A percentile compares a stretch with the other conserved stretches of the same genome.
Conservation (phyloP, 2,329 filamentous ascomycete genomes). For the Furcasterigmium sp. region DNA sequence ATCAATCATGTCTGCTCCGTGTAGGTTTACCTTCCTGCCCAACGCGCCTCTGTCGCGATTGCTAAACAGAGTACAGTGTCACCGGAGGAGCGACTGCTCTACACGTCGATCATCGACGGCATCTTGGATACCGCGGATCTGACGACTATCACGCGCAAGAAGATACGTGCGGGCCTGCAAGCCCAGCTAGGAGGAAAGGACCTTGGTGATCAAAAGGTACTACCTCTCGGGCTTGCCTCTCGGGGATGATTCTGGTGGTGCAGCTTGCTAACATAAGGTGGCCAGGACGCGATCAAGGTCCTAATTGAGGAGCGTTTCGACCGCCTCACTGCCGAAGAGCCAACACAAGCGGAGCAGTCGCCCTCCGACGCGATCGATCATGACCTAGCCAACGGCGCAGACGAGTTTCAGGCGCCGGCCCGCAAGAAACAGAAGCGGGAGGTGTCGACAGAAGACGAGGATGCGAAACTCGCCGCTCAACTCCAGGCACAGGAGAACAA, state of each 20-base stretch:
- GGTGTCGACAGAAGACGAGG: slow-evolving; percentile 60
- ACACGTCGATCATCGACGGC: slow-evolving; percentile 54
- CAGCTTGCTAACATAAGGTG: background rate
- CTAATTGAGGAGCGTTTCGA: slow-evolving; percentile 74
- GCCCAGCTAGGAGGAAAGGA: slow-evolving; percentile 50
- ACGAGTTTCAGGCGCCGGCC: slow-evolving; percentile 24
- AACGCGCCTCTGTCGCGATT: background rate
- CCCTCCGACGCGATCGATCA: slow-evolving; percentile 14
- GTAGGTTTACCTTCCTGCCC: slow-evolving; percentile 1
- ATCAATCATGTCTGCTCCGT: slow-evolving; percentile 10
- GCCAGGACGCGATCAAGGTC: slow-evolving; percentile 61
- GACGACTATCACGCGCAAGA: slow-evolving; percentile 59
- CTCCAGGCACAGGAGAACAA: slow-evolving; percentile 91
- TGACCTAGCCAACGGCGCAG: slow-evolving; percentile 18
- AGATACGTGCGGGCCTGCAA: slow-evolving; percentile 54
- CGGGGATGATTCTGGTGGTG: background rate
- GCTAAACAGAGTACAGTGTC: slow-evolving; percentile 31
- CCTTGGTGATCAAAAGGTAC: slow-evolving; percentile 54
- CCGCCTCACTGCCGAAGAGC: slow-evolving; percentile 47
- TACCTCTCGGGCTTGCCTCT: background rate
- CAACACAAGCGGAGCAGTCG: slow-evolving; percentile 13
- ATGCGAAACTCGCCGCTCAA: slow-evolving; percentile 80
- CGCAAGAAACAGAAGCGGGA: slow-evolving; percentile 66
- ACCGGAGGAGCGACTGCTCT: slow-evolving; percentile 42
- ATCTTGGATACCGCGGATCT: slow-evolving; percentile 55